Percentiles rank a stretch among this genome's conserved stretches.
Conservation (phyloP, 2,329 filamentous ascomycete species). For the Sarocladium oryzae region DNA sequence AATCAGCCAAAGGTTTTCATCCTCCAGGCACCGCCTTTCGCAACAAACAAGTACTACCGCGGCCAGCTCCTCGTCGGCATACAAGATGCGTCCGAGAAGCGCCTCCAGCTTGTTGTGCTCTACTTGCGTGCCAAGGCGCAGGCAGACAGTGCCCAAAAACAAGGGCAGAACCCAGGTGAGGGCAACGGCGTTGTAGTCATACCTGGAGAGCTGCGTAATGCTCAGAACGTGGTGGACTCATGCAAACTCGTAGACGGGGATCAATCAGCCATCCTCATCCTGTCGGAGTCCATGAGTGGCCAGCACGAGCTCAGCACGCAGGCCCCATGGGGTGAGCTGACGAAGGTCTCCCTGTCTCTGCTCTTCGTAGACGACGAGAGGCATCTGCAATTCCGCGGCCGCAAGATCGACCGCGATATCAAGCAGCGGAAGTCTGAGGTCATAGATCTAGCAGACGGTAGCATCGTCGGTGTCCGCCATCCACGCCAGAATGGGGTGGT, state of each 20-base stretch:
- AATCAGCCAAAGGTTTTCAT: constrained; percentile 60
- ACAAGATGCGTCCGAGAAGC: constrained; percentile 61
- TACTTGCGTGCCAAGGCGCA: constrained; percentile 36
- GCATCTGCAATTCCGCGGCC: constrained; percentile 50
- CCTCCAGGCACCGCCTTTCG: constrained; percentile 52
- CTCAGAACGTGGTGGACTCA: constrained; percentile 64
- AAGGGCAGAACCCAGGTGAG: background rate
- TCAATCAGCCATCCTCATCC: constrained; percentile 61
- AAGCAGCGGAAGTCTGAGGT: constrained; percentile 38
- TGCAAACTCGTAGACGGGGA: constrained; percentile 63
- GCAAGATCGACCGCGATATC: constrained; percentile 46
- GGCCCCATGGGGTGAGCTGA: constrained; percentile 66
- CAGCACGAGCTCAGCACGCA: constrained; percentile 64
- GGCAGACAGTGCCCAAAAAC: background rate
- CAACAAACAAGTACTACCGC: constrained; percentile 45
- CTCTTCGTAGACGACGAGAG: constrained; percentile 54
- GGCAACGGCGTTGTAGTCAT: constrained; percentile 11
- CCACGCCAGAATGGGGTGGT: constrained; percentile 53
- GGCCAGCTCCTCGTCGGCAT: constrained; percentile 60
- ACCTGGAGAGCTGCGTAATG: constrained; percentile 47
- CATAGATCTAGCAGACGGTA: constrained; percentile 38
- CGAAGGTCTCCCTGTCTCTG: constrained; percentile 57
- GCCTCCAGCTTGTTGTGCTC: constrained; percentile 60
- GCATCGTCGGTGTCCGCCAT: constrained; percentile 50
- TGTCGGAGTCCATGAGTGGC: constrained; percentile 59